phyloP scores from a whole-genome alignment of 2,329 filamentous ascomycete species.

The Aquanectria penicillioides region DNA sequence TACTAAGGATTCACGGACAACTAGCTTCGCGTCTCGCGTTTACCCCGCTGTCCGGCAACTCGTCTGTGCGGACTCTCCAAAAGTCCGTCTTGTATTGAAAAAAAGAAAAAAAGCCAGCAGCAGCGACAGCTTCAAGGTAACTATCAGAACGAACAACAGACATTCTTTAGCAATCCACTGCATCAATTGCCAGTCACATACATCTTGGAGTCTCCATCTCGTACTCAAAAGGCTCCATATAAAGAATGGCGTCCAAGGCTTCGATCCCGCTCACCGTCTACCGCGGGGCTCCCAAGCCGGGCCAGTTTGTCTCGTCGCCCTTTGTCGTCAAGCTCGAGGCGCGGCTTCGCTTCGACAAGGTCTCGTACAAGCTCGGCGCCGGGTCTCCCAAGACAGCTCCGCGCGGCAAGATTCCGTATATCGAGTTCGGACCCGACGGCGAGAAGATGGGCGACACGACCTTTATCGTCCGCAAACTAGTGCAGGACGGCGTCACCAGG shows the following conservation, averaged over 20 bases:
- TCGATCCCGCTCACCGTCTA: conserved; percentile 49
- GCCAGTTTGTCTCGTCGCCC: conserved; percentile 65
- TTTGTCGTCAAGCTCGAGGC: conserved; percentile 72
- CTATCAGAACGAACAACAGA: not conserved
- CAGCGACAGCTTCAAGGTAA: no score
- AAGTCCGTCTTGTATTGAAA: conserved; percentile 16
- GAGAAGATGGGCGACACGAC: conserved; percentile 60
- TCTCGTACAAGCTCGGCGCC: conserved; percentile 56
- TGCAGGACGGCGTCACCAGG: conserved; percentile 49
- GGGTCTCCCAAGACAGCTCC: conserved; percentile 60
- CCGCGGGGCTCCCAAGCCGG: conserved; percentile 57
- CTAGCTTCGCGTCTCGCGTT: conserved; percentile 2
- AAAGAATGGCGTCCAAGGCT: conserved; percentile 14
- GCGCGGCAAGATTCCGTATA: conserved; percentile 69
- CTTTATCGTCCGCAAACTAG: conserved; percentile 61
- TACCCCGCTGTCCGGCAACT: conserved; percentile 11
- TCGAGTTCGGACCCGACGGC: conserved; percentile 47
- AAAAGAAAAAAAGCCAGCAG: not conserved
- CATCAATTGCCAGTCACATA: no score
- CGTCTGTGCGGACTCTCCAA: conserved; percentile 1
- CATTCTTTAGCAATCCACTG: no score
- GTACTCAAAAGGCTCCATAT: no score
- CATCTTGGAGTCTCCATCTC: no score
- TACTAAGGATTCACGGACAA: not conserved
- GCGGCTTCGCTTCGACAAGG: conserved; percentile 63